Percentiles rank a stretch among this genome's conserved stretches.
Evolutionary conservation across 768 basidiomycete species (phyloP).

Genomic region (Rhizopogon vulgaris): DNA sequence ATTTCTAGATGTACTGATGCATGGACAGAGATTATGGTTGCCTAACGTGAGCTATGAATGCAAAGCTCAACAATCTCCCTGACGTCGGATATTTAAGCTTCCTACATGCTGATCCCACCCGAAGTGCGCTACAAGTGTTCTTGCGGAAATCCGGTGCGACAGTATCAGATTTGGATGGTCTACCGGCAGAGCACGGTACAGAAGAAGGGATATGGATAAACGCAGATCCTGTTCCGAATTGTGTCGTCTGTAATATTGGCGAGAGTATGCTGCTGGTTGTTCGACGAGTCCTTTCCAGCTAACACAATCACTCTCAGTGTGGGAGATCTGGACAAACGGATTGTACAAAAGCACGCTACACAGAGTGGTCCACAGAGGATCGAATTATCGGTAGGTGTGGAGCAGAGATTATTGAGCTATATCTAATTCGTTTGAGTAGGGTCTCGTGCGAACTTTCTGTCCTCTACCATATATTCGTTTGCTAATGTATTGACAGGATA

Average conservation of each 20-base stretch:
- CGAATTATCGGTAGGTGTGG: conserved; percentile 50
- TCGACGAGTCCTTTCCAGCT: not conserved
- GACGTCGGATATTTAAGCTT: conserved; percentile 42
- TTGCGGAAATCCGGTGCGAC: conserved; percentile 36
- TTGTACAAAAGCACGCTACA: conserved; percentile 88
- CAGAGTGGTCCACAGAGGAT: conserved; percentile 72
- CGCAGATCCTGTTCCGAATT: conserved; percentile 78
- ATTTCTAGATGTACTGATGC: conserved; percentile 5
- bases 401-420: not conserved
- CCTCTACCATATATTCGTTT: not conserved
- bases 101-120: conserved; percentile 77
- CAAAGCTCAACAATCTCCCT: not conserved
- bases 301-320: conserved; percentile 46
- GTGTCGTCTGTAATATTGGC: conserved; percentile 88
- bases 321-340: conserved; percentile 88
- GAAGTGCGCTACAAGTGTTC: conserved; percentile 79
- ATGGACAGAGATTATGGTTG: conserved; percentile 79
- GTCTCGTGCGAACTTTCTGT: conserved; percentile 55
- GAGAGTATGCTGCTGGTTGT: conserved; percentile 55
- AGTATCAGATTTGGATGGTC: conserved; percentile 22
- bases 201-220: conserved; percentile 72
- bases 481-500: conserved; percentile 40
- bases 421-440: conserved; percentile 29
- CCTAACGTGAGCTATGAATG: conserved; percentile 52
- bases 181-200: conserved; percentile 47